These are phyloP conservation scores for Chlorella sp. DNA, from an alignment of 139 green algal species.

Conservation along the genomic window DNA sequence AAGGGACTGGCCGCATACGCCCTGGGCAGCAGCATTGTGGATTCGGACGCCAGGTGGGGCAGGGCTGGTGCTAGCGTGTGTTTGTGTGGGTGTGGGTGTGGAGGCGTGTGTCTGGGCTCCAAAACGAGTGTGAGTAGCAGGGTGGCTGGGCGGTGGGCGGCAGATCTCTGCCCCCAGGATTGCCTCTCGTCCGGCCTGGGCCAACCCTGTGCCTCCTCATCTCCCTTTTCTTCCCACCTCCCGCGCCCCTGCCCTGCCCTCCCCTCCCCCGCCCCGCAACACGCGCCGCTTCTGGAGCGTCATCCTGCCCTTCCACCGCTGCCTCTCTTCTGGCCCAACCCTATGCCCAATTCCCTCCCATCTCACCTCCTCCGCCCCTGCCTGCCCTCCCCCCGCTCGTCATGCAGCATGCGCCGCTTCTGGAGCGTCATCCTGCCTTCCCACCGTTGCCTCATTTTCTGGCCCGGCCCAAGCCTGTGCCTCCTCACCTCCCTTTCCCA, in stretches of 20 bases:
- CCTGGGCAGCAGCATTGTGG: slow-evolving; percentile 77
- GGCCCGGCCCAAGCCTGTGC: no score
- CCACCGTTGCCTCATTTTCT: no score
- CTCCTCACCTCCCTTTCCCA: no score
- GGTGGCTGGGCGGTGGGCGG: background rate
- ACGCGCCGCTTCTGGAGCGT: slow-evolving; percentile 69
- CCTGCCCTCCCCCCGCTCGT: background rate
- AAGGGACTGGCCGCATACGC: slow-evolving; percentile 87
- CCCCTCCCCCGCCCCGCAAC: background rate
- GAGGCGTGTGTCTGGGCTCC: background rate
- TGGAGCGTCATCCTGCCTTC: slow-evolving; percentile 77
- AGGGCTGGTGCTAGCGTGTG: background rate
- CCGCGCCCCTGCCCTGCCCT: no score
- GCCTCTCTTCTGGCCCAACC: background rate
- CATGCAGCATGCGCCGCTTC: slow-evolving; percentile 53
- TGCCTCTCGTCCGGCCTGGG: background rate
- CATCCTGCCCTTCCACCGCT: slow-evolving; percentile 50
- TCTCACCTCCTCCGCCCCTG: no score
- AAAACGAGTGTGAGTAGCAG: background rate
- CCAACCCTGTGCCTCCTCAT: background rate
- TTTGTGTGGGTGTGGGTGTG: background rate
- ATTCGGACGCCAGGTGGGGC: slow-evolving; percentile 46
- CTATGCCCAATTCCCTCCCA: no score
- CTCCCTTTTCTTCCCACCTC: no score
- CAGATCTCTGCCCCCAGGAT: no score